Evolutionary conservation across 257 asterid species (phyloP), one percentile per base, ranked within the genome.

Genomic region (Solanum virginianum): DNA sequence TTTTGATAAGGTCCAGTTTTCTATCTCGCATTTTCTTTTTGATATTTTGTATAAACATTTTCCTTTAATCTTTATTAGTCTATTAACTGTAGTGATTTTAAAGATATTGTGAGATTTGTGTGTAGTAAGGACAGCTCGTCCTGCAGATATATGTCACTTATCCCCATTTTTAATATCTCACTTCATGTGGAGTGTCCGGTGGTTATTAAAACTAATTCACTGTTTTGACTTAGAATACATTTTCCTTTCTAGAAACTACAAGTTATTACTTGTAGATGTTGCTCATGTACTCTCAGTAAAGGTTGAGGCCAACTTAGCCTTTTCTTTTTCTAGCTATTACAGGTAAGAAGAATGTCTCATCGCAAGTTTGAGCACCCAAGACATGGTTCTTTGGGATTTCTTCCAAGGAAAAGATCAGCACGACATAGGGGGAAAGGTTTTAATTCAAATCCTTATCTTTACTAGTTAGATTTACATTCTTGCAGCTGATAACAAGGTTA

Each of bases 301-400:
- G 63, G 26, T 53, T 24, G 43, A 24, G 43, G 47, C 59, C 41
- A 22, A 22, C 59, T 62, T 22, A 9, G 57, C 22, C 24, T 43
- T 82, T 82, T 63, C 43, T 45, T 45, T 17, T 63, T 82, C 7
- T 51, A 82, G 72, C 17, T 22, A 45, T 22, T 57, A 43, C 79
- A 82, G 85, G 43, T 26, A 24, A 85, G 83, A 53, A 88, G 81
- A 20, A 95, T 95, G 98, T 95, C 98, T 9, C 98, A 95, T 47
- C 92, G 98, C 51, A 95, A 95, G 92, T 93, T 95, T 84, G 98
- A 95, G 92, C 98, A 95, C 88, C 98, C 98, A 12, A 93, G 98
- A 57, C 98, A 95, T 68, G 98, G 98, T 13, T 95, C 98, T 75
- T 83, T 95, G 90, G 98, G 98, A 5, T 95, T 95, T 89, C 95